phyloP scores from a whole-genome alignment of 2,329 filamentous ascomycete species.

The Blastomyces gilchristii region DNA sequence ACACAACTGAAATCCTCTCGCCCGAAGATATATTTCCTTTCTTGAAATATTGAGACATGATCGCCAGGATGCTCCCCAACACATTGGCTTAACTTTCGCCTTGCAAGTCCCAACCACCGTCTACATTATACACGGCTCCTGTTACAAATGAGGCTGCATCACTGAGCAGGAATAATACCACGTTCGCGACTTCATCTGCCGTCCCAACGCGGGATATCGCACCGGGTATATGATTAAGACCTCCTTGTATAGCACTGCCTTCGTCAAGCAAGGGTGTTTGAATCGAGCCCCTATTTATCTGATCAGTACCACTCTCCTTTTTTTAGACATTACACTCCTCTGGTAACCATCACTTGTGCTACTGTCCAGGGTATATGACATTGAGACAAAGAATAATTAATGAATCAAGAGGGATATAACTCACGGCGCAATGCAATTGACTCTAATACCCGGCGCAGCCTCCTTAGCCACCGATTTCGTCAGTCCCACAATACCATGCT shows the following conservation, averaged over 20 bases:
- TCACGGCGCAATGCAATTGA: slow-evolving; percentile 37
- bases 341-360: not conserved
- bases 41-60: not conserved
- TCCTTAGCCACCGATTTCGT: slow-evolving; percentile 32
- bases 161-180: slow-evolving; percentile 41
- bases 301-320: slow-evolving; percentile 8
- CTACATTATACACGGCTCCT: slow-evolving; percentile 37
- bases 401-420: slow-evolving; percentile 12
- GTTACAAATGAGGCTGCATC: slow-evolving; percentile 40
- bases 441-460: slow-evolving; percentile 27
- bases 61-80: not conserved
- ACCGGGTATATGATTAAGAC: slow-evolving; percentile 10
- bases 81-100: not conserved
- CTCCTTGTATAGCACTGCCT: slow-evolving; percentile 20
- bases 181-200: slow-evolving; percentile 32
- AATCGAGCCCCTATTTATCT: slow-evolving; percentile 21
- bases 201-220: slow-evolving; percentile 25
- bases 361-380: not conserved
- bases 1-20: not conserved
- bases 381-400: not conserved
- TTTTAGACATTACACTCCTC: not conserved
- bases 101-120: slow-evolving; percentile 35
- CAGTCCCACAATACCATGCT: slow-evolving; percentile 27
- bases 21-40: not conserved
- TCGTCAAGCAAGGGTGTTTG: slow-evolving; percentile 27